Conservation (phyloP, 2,329 filamentous ascomycete species). For the Phialophora verrucosa region DNA sequence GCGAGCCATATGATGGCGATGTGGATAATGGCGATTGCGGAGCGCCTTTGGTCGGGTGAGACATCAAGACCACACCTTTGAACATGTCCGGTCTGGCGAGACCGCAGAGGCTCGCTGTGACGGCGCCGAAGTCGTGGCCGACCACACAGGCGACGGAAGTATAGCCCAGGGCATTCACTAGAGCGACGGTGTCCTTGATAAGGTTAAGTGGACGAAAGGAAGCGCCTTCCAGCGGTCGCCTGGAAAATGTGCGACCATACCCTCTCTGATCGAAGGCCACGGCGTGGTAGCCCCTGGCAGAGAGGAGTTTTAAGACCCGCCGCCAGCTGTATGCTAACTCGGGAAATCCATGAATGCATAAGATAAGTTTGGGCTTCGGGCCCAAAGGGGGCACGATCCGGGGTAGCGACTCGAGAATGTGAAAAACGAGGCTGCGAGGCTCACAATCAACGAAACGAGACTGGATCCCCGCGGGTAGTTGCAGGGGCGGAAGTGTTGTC, state of each 20-base stretch:
- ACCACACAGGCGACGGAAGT: slow-evolving; percentile 63
- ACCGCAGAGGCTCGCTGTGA: slow-evolving; percentile 64
- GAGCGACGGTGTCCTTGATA: slow-evolving; percentile 65
- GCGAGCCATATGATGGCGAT: slow-evolving; percentile 42
- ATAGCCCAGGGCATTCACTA: slow-evolving; percentile 68
- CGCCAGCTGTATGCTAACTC: slow-evolving; percentile 74
- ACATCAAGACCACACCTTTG: slow-evolving; percentile 65
- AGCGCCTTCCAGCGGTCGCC: slow-evolving; percentile 48
- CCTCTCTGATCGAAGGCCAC: slow-evolving; percentile 72
- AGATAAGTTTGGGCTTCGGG: slow-evolving; percentile 35
- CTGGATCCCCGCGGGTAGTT: slow-evolving; percentile 61
- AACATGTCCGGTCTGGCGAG: slow-evolving; percentile 70
- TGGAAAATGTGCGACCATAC: slow-evolving; percentile 66
- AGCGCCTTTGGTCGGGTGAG: slow-evolving; percentile 66
- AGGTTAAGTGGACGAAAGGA: slow-evolving; percentile 63
- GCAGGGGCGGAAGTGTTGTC: slow-evolving; percentile 51
- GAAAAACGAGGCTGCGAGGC: slow-evolving; percentile 64
- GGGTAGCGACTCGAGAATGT: slow-evolving; percentile 47
- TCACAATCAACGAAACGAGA: slow-evolving; percentile 63
- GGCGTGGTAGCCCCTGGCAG: slow-evolving; percentile 66
- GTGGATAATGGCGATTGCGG: slow-evolving; percentile 56
- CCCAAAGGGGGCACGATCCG: slow-evolving; percentile 15
- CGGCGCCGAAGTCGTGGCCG: slow-evolving; percentile 71
- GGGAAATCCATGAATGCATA: slow-evolving; percentile 60
- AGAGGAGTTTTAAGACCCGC: slow-evolving; percentile 65